Base-by-base conservation (phyloP, 805 yeast genomes). In the Candida yuanshanica region DNA sequence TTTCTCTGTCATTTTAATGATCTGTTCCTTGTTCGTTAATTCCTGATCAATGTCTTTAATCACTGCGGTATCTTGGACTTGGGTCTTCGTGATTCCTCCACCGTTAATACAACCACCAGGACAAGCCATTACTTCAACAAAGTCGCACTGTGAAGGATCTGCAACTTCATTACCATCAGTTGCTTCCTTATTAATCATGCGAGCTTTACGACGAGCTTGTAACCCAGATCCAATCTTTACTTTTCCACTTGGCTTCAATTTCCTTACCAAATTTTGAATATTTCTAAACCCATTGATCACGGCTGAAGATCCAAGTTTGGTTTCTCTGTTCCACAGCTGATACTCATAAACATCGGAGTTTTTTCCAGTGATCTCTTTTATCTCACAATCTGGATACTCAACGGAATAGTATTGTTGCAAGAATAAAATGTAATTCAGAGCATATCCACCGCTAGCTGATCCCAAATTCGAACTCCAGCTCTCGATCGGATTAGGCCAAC, bases 101-200 rank as follows among this genome's bases (percentile, higher is more conserved):
- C 99, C 99, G 55, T 91, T 93, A 42, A 90, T 85, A 56, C 98
- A 93, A 1, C 99, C 99, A 22, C 87, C 89, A 6, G 99, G 99
- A 60, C 99, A 93, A 1, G 99, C 99, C 96, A 89, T 91, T 35
- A 93, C 83, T 55, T 93, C 99, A 6, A 91, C 85, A 51, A 83
- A 86, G 47, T 87, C 93, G 51, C 85, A 81, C 32, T 66, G 69
- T 24, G 75, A 62, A 1, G 91, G 83, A 44, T 85, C 90, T 0
- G 79, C 80, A 2, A 50, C 66, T 11, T 48, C 46, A 7, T 45
- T 39, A 13, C 39, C 41, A 9, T 16, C 33, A 2, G 22, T 46
- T 13, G 16, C 33, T 7, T 26, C 16, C 7, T 26, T 36, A 3
- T 11, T 31, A 12, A 25, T 41, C 38, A 41, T 44, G 18, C 53